Percentiles rank a stretch among this genome's conserved stretches.
Conservation (phyloP, 495 filamentous ascomycete species). For the Chaetomidium leptoderma region DNA sequence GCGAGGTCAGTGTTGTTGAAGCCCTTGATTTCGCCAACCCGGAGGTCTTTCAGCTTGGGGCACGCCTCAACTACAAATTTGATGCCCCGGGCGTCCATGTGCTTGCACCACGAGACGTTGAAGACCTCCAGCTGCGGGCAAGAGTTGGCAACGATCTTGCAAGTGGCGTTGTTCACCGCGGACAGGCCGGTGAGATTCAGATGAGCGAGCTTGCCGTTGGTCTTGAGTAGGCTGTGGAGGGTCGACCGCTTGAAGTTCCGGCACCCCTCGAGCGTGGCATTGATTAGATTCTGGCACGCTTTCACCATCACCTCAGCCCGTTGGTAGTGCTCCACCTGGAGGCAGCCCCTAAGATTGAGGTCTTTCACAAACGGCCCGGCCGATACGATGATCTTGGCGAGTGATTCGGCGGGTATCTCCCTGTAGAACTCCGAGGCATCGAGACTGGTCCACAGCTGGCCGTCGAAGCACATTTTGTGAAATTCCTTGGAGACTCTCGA, state of each 20-base stretch:
- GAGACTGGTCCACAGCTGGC: constrained; percentile 82
- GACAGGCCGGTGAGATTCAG: constrained; percentile 80
- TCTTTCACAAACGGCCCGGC: constrained; percentile 88
- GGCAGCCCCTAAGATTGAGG: constrained; percentile 65
- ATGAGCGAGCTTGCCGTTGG: constrained; percentile 71
- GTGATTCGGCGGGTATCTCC: constrained; percentile 74
- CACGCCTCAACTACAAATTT: constrained; percentile 68
- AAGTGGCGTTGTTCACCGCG: constrained; percentile 75
- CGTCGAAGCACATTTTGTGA: constrained; percentile 86
- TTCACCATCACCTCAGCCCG: constrained; percentile 68
- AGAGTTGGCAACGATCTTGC: constrained; percentile 79
- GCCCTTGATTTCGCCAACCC: constrained; percentile 75
- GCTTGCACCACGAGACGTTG: constrained; percentile 88
- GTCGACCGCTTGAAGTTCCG: constrained; percentile 70
- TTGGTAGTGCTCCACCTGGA: constrained; percentile 73
- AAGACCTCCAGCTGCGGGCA: constrained; percentile 77
- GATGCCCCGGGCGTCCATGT: constrained; percentile 79
- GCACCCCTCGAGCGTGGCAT: constrained; percentile 84
- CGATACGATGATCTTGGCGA: constrained; percentile 77
- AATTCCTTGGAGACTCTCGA: constrained; percentile 78
- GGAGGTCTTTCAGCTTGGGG: constrained; percentile 67
- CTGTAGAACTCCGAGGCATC: constrained; percentile 85
- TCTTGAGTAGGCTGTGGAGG: constrained; percentile 73
- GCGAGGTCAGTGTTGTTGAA: constrained; percentile 70
- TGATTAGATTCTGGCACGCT: constrained; percentile 78